A percentile compares a stretch with the other conserved stretches of the same genome.
These are phyloP conservation scores for Camellia granthamiana DNA, from an alignment of 148 eudicot genomes.

Conservation along the genomic window DNA sequence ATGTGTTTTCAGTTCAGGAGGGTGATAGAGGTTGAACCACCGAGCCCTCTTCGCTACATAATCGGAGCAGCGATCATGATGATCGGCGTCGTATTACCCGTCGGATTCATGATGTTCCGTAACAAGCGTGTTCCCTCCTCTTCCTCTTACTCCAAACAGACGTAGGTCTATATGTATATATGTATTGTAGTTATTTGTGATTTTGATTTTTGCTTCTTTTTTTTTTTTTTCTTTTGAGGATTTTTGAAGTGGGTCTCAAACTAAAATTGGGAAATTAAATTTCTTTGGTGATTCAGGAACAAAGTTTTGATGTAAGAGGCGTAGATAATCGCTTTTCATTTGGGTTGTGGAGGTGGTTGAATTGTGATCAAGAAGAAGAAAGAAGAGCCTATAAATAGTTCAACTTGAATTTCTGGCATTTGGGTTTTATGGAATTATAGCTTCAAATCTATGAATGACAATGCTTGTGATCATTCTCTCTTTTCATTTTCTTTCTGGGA, in stretches of 20 bases:
- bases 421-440: conserved; percentile 6
- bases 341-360: conserved; percentile 15
- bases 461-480: neutral
- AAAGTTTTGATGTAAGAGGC: conserved; percentile 35
- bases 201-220: neutral
- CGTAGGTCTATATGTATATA: conserved; percentile 54
- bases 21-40: conserved; percentile 58
- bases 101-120: conserved; percentile 88
- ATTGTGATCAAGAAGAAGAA: conserved; percentile 23
- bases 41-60: conserved; percentile 67
- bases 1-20: conserved; percentile 37
- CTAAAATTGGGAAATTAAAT: conserved; percentile 9
- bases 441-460: neutral
- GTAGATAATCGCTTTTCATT: conserved; percentile 4
- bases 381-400: conserved; percentile 26
- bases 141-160: conserved; percentile 84
- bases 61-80: conserved; percentile 85
- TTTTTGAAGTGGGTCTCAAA: neutral
- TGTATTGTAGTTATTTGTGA: neutral
- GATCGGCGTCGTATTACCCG: conserved; percentile 85
- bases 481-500: neutral
- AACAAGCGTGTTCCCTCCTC: conserved; percentile 75
- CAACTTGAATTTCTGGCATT: conserved; percentile 18
- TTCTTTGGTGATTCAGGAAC: conserved; percentile 50
- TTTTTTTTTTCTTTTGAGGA: neutral